Conservation (phyloP, 257 asterid species). For the Salvia splendens region DNA sequence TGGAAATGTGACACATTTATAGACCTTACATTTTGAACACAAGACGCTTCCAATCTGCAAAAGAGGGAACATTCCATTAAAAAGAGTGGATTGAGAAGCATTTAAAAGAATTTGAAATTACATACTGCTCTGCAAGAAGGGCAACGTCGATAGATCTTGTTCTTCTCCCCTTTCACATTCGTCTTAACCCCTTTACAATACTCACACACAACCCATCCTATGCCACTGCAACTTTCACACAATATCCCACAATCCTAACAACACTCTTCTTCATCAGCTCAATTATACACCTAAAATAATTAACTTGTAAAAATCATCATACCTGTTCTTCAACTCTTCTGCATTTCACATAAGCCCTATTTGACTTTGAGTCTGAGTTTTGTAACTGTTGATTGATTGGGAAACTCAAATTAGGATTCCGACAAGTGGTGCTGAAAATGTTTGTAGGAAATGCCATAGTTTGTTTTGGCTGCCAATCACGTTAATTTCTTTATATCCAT, state of each 20-base stretch:
- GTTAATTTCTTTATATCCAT: background rate
- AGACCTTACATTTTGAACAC: conserved; percentile 82
- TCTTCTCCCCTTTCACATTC: conserved; percentile 65
- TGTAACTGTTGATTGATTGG: conserved; percentile 29
- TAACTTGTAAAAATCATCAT: background rate
- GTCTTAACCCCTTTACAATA: conserved; percentile 77
- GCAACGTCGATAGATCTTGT: conserved; percentile 66
- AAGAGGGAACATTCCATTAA: background rate
- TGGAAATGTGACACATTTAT: conserved; percentile 77
- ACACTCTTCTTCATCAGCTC: background rate
- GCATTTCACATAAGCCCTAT: conserved; percentile 38
- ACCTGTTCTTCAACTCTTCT: conserved; percentile 48
- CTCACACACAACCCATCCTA: conserved; percentile 77
- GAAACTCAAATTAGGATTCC: conserved; percentile 34
- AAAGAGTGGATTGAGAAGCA: too few species aligned
- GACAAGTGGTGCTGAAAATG: conserved; percentile 22
- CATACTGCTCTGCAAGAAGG: conserved; percentile 87
- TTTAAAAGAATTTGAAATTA: background rate
- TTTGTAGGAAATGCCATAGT: conserved; percentile 34
- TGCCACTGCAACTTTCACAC: conserved; percentile 63
- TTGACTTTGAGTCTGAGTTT: conserved; percentile 10
- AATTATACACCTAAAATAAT: too few species aligned
- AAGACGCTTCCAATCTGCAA: conserved; percentile 66
- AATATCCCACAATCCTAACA: conserved; percentile 44
- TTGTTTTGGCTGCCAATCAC: conserved; percentile 5